Conservation (phyloP, 108 stramenopile genomes). For the Pseudonitzschia multistriata region DNA sequence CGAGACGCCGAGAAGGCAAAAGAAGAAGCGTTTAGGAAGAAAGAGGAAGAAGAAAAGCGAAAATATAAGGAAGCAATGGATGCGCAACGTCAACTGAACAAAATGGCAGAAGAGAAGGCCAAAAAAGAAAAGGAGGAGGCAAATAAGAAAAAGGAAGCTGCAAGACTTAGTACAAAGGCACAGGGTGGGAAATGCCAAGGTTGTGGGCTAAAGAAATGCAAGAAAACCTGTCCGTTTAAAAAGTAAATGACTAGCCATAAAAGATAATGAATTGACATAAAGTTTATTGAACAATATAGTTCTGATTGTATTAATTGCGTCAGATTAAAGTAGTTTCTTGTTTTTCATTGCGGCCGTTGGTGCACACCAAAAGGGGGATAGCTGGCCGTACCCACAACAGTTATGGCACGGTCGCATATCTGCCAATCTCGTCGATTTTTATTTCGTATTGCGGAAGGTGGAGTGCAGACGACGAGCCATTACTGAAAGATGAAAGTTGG, state of each 20-base stretch:
- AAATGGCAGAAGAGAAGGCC: constrained; percentile 51
- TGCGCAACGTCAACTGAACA: constrained; percentile 79
- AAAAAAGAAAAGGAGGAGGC: constrained; percentile 62
- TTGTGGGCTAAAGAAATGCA: constrained; percentile 89
- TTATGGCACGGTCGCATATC: no score
- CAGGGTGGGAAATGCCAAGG: constrained; percentile 79
- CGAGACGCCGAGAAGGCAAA: constrained; percentile 47
- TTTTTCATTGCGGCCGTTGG: no score
- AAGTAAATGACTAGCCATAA: neutral
- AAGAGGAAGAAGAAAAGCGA: constrained; percentile 79
- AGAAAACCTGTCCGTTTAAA: constrained; percentile 75
- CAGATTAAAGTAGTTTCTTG: no score
- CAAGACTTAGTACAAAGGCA: constrained; percentile 69
- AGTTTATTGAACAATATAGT: neutral
- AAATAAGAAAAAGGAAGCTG: constrained; percentile 59
- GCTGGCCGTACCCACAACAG: no score
- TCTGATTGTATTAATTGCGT: no score
- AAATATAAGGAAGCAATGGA: constrained; percentile 90
- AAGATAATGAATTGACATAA: neutral
- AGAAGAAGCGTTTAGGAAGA: constrained; percentile 60
- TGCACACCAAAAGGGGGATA: no score
- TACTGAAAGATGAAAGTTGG: no score
- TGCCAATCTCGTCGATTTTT: no score
- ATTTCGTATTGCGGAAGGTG: no score
- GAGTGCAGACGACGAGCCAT: no score